Evolutionary conservation across 371 early-diverging fungal genomes (phyloP).

Genomic region (Sanchytrium tribonematis): DNA sequence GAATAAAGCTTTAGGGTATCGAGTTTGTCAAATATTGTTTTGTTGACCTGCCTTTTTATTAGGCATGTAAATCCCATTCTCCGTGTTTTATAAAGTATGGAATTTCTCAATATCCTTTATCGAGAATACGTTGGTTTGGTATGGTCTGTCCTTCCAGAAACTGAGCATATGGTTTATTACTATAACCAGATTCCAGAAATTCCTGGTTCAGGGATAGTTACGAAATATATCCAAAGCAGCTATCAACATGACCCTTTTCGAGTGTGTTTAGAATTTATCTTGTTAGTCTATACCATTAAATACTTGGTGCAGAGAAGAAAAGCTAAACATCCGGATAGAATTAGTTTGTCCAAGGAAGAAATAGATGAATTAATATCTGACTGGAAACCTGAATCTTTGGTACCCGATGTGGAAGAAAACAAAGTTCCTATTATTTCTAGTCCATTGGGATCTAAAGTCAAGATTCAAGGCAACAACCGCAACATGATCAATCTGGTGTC

Average conservation of each 20-base stretch:
- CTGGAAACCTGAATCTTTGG: constrained; percentile 86
- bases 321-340: background rate
- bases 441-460: constrained; percentile 10
- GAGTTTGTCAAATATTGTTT: background rate
- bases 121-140: too few species aligned
- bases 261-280: constrained; percentile 47
- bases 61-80: too few species aligned
- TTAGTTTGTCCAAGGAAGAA: constrained; percentile 25
- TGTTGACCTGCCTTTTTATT: background rate
- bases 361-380: constrained; percentile 74
- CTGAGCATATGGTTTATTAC: too few species aligned
- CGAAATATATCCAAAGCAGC: constrained; percentile 56
- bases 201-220: constrained; percentile 43
- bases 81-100: too few species aligned
- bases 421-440: constrained; percentile 10
- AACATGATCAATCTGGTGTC: constrained; percentile 46
- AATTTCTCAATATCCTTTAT: too few species aligned
- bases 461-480: constrained; percentile 13
- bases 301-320: constrained; percentile 44
- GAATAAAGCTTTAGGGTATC: background rate
- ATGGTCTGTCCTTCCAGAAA: too few species aligned
- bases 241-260: constrained; percentile 90
- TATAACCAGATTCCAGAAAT: too few species aligned
- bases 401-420: constrained; percentile 36
- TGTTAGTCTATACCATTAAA: constrained; percentile 62